These are phyloP conservation scores for Sclerotinia glacialis DNA, from an alignment of 2,329 filamentous ascomycete species.

Conservation along the genomic window DNA sequence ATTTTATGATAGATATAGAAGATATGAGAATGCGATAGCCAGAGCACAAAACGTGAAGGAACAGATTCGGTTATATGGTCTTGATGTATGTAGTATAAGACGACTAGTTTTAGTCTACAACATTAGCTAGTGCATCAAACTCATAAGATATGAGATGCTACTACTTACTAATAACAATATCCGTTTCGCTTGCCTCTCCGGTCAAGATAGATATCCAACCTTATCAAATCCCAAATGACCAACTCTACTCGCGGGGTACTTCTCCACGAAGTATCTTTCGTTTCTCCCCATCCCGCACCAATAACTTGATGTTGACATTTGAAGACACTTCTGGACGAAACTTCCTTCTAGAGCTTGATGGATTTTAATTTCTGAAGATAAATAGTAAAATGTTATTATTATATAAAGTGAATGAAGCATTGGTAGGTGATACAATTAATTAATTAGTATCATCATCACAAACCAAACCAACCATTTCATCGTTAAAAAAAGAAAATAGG, in stretches of 20 bases:
- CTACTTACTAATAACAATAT: constrained; percentile 26
- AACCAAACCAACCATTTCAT: background rate
- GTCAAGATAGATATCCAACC: constrained; percentile 23
- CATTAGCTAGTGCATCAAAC: background rate
- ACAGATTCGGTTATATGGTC: background rate
- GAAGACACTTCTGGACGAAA: background rate
- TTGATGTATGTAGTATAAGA: background rate
- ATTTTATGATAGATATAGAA: background rate
- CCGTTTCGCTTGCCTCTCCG: constrained; percentile 6
- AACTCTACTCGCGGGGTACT: constrained; percentile 22
- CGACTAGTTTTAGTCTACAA: background rate
- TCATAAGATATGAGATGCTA: background rate
- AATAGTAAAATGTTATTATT: no score
- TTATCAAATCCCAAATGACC: constrained; percentile 18
- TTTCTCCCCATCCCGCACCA: constrained; percentile 22
- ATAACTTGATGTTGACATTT: background rate
- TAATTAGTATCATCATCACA: background rate
- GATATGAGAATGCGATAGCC: background rate
- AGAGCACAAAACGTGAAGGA: background rate
- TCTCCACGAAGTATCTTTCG: constrained; percentile 6
- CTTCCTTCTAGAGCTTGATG: background rate
- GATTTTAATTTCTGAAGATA: background rate
- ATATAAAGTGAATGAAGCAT: no score
- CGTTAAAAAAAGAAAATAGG: background rate
- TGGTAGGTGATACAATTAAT: no score